A percentile compares a stretch with the other conserved stretches of the same genome.
Conservation (phyloP, 805 yeast genomes). For the Barnettozyma salicaria region DNA sequence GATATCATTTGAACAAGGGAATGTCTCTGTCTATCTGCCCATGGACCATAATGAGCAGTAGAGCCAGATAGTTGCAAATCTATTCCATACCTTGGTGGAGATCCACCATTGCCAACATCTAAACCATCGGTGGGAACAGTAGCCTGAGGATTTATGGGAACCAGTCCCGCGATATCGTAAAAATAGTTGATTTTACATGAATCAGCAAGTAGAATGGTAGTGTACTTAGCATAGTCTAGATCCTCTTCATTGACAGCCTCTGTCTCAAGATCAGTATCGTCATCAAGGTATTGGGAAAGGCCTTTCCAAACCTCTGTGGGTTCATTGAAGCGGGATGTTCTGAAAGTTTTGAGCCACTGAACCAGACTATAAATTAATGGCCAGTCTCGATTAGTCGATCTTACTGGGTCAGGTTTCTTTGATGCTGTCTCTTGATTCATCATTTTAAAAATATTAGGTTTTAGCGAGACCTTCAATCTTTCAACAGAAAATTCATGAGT, state of each 20-base stretch:
- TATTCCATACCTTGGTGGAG: constrained; percentile 55
- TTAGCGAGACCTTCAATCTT: constrained; percentile 53
- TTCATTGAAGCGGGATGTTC: no score
- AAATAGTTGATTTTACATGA: constrained; percentile 50
- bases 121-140: constrained; percentile 35
- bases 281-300: constrained; percentile 56
- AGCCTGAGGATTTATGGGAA: constrained; percentile 36
- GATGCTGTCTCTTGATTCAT: constrained; percentile 3
- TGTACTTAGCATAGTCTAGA: constrained; percentile 74
- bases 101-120: constrained; percentile 53
- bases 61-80: constrained; percentile 54
- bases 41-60: constrained; percentile 83
- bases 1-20: constrained; percentile 59
- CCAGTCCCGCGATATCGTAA: constrained; percentile 68
- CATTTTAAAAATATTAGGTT: constrained; percentile 65
- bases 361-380: no score
- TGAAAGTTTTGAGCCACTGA: no score
- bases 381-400: no score
- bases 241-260: constrained; percentile 36
- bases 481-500: constrained; percentile 39
- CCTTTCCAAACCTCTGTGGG: constrained; percentile 60
- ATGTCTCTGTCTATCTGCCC: constrained; percentile 85
- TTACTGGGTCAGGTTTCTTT: constrained; percentile 1
- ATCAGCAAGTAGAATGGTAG: constrained; percentile 61
- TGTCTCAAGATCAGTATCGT: constrained; percentile 28